Base-by-base conservation (phyloP, 768 basidiomycete species). In the Lactarius sanguifluus region DNA sequence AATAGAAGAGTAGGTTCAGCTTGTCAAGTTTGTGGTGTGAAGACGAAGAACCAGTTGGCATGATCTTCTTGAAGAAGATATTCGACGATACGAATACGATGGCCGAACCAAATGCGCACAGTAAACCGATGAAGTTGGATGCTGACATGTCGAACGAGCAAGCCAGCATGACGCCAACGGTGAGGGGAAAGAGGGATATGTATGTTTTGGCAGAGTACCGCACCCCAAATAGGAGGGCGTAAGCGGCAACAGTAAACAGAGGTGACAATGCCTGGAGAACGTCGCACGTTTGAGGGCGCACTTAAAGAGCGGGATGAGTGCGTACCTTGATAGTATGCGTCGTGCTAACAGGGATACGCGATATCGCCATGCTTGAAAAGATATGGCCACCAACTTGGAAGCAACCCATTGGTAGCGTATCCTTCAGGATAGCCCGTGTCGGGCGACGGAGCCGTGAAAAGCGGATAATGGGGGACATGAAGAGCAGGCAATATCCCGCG, bases 371-470 rank as follows among this genome's bases (percentile, higher is more conserved):
- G 71, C 94, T 96, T 20, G 95, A 95, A 76, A 97, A 98, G 73
- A 99, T 94, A 75, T 99, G 97, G 1, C 97, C 97, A 8, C 89
- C 94, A 40, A 99, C 96, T 78, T 99, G 97, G 76, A 99, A 99
- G 67, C 91, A 83, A 28, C 95, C 96, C 96, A 98, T 98, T 1
- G 96, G 94, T 32, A 97, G 75, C 2, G 96, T 97, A 65, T 82
- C 91, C 65, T 78, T 79, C 30, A 98, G 71, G 68, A 97, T 93
- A 12, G 85, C 82, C 70, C 75, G 80, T 9, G 88, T 92, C 4
- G 96, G 96, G 23, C 72, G 74, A 41, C 93, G 86, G 47, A 96
- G 72, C 71, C 78, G 85, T 52, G 88, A 81, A 74, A 91, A 89
- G 28, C 83, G 85, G 23, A 91, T 76, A 40, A 80, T 71, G 36